Evolutionary conservation across 2,329 filamentous ascomycete species (phyloP), one percentile per base, ranked within the genome.

Genomic region (Colletotrichum filicis): DNA sequence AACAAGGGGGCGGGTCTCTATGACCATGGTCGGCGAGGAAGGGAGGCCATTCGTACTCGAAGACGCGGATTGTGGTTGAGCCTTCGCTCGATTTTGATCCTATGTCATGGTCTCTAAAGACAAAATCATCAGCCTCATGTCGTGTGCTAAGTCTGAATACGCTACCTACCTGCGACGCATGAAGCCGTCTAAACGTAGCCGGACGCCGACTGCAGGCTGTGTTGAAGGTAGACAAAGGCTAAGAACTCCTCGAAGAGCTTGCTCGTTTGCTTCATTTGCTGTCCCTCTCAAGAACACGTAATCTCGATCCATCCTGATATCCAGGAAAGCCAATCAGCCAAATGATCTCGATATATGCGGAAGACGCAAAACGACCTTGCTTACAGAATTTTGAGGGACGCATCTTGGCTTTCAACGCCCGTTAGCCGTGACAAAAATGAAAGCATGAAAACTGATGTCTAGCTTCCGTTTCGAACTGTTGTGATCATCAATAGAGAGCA

Each of bases 31-130:
- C 56, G 35, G 64, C 58, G 19, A 64, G 37, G 26, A 73, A 65
- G 8, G 66, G 70, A 1, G 65, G 53, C 37, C 53, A 64, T 19
- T 64, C 59, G 16, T 73, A 52, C 30, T 73, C 66, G 5, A 68
- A 55, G 1, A 68, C 14, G 1, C 37, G 53, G 12, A 66, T 30
- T 3, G 67, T 66, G 22, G 37, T 37, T 12, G 46, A 69, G 9
- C 22, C 6, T 7, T 30, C 49, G 8, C 52, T 42, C 3, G 35
- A 7, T 1, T 11, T 58, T 7, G 37, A 6, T 24, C 14, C 26
- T 24, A 32, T 32, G 7, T 49, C 59, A 32, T 63, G 66, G 16
- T 55, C 26, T n/a, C 59, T 68, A 6, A 1, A 24, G 28, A 32
- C 30, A 4, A 42, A n/a, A n/a, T 19, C 6, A 8, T 35, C 12